Evolutionary conservation across 2,329 filamentous ascomycete genomes (phyloP).

Genomic region (Xylaria digitata): DNA sequence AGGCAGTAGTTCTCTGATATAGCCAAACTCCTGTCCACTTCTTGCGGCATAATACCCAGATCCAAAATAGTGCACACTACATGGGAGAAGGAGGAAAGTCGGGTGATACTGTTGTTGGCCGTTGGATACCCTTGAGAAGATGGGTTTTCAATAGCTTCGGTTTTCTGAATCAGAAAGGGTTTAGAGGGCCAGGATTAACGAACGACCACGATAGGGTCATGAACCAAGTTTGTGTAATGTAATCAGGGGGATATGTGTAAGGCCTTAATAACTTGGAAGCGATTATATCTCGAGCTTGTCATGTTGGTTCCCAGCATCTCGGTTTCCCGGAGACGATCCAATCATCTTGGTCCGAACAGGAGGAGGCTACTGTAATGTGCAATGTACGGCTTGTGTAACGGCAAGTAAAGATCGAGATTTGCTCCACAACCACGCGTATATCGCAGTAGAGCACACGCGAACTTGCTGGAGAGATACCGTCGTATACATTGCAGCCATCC

Average conservation of each 20-base stretch:
- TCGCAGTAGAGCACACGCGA: not conserved
- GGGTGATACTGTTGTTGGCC: not conserved
- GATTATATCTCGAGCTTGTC: not conserved
- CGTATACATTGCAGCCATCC: not conserved
- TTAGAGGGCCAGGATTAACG: not conserved
- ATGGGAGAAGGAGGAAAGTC: not conserved
- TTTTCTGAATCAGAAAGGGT: not conserved
- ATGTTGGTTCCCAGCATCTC: not conserved
- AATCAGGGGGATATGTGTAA: not conserved
- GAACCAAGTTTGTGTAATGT: not conserved
- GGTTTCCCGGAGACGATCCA: not conserved
- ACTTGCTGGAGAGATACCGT: not conserved
- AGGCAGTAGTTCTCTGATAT: not conserved
- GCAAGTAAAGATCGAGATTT: not conserved
- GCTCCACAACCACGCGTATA: conserved; percentile 1
- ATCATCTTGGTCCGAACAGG: conserved; percentile 3
- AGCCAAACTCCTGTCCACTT: not conserved
- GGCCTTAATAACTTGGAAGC: not conserved
- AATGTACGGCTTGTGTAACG: not conserved
- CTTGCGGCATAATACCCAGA: not conserved
- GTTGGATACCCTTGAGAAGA: not conserved
- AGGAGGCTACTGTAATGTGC: not conserved
- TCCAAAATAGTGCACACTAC: not conserved
- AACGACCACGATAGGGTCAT: not conserved
- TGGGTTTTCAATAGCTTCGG: conserved; percentile 1